Evolutionary conservation across 805 yeast genomes (phyloP), one percentile per base, ranked within the genome.

Genomic region (Kregervanrija fluxuum): DNA sequence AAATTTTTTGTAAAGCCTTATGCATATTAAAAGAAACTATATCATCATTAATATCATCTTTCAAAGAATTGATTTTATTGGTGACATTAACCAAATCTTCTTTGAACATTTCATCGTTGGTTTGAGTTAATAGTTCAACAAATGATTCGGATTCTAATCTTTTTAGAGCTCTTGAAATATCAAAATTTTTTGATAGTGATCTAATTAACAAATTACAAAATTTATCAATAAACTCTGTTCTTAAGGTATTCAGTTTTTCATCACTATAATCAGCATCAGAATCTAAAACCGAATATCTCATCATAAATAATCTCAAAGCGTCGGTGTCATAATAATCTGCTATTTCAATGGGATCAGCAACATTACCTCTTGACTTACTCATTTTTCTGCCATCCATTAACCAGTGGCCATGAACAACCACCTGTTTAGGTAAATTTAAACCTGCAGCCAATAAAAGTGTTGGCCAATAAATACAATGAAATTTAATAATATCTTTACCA

Each of bases 401-500:
- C 98, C 98, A 93, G 62, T 93, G 99, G 5, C 95, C 82, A 67
- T 93, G 99, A 2, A 93, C 95, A 5, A 89, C 72, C 3, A 93
- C 75, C 46, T 80, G 82, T 36, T 72, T 66, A 0, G 98, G 98
- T 5, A 83, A 56, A 4, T 75, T 76, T 1, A 85, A 57, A 0
- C 73, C 83, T 0, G 95, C 93, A 0, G 96, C 96, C 74, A 90
- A 66, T 46, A 93, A 67, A 47, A 93, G 82, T 1, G 87, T 80
- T 0, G 98, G 98, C 99, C 99, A 93, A 56, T 87, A 89, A 11
- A 90, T 74, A 51, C 95, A 80, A 57, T 93, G 99, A 62, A 93
- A 93, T 51, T 88, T 71, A 38, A 78, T 71, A 41, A 93, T 93
- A 59, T 93, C 99, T 56, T 93, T 93, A 1, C 99, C 99, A 31